A percentile compares a stretch with the other conserved stretches of the same genome.
Evolutionary conservation across 768 basidiomycete species (phyloP).

Genomic region (Collybia mongolica): DNA sequence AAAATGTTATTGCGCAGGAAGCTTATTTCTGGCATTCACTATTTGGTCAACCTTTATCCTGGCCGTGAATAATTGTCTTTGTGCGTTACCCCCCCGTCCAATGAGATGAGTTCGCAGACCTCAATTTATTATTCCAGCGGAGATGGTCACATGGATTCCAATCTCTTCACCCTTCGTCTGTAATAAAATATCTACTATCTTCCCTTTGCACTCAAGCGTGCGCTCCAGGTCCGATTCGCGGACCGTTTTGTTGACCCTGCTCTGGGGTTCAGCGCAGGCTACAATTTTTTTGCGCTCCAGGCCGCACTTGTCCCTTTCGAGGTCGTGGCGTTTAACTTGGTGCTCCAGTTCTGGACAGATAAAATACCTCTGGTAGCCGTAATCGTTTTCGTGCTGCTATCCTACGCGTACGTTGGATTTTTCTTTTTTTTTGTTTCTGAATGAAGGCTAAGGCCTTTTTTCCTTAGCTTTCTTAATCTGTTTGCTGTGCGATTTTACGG

Average conservation of each 20-base stretch:
- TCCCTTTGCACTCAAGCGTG: neutral
- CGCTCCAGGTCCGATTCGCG: constrained; percentile 51
- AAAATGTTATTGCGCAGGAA: constrained; percentile 26
- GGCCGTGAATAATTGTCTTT: constrained; percentile 46
- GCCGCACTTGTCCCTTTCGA: constrained; percentile 46
- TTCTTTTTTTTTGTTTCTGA: neutral
- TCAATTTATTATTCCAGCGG: constrained; percentile 41
- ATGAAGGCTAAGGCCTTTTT: neutral
- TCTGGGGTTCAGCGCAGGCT: constrained; percentile 51
- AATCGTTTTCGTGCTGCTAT: constrained; percentile 40
- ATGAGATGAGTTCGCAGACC: neutral
- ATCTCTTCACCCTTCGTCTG: constrained; percentile 74
- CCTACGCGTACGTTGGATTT: constrained; percentile 35
- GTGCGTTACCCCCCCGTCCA: constrained; percentile 20
- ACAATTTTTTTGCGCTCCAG: constrained; percentile 59
- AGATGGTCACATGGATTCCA: constrained; percentile 84
- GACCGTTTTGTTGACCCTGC: constrained; percentile 58
- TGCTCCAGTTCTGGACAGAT: constrained; percentile 53
- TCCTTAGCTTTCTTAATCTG: constrained; percentile 38
- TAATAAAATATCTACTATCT: constrained; percentile 1
- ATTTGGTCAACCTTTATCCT: constrained; percentile 50
- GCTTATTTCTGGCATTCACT: constrained; percentile 48
- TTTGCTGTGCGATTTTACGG: constrained; percentile 51
- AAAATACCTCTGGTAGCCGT: constrained; percentile 44
- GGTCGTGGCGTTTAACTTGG: constrained; percentile 52